Percentiles rank a stretch among this genome's conserved stretches.
These are phyloP conservation scores for Cyathus pygmaeus DNA, from an alignment of 1,284 basidiomycete genomes.

Conservation along the genomic window DNA sequence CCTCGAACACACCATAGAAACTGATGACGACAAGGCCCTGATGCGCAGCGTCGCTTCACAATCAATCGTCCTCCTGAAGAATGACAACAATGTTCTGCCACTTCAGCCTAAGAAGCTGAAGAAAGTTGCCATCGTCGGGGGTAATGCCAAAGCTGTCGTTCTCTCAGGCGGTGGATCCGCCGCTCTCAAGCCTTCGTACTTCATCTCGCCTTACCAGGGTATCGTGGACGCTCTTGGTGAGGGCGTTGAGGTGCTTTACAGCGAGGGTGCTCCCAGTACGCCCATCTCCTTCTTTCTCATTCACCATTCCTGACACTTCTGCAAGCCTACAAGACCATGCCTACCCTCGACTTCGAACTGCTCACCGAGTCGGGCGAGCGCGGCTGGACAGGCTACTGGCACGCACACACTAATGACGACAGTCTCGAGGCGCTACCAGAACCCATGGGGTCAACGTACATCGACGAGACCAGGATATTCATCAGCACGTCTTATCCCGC, in stretches of 20 bases:
- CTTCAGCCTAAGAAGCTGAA: constrained; percentile 61
- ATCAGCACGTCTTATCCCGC: constrained; percentile 64
- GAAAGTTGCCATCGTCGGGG: constrained; percentile 81
- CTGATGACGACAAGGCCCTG: constrained; percentile 66
- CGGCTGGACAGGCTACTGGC: constrained; percentile 73
- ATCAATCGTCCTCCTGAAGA: constrained; percentile 81
- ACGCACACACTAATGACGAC: constrained; percentile 65
- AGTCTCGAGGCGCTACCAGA: constrained; percentile 60
- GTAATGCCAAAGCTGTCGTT: constrained; percentile 75
- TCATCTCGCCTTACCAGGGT: constrained; percentile 77
- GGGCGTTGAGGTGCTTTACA: constrained; percentile 66
- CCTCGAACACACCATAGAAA: constrained; percentile 68
- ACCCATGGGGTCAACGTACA: constrained; percentile 54
- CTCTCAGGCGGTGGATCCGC: constrained; percentile 84
- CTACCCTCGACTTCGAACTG: constrained; percentile 72
- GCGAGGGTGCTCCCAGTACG: constrained; percentile 69
- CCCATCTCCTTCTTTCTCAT: not conserved
- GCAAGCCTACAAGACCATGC: constrained; percentile 68
- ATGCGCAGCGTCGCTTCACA: constrained; percentile 72
- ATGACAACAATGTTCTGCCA: constrained; percentile 69
- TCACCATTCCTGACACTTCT: not conserved
- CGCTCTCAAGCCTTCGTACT: constrained; percentile 76
- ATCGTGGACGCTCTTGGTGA: constrained; percentile 62
- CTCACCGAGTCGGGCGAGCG: constrained; percentile 63
- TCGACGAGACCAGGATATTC: constrained; percentile 77